phyloP scores from a whole-genome alignment of 2,329 filamentous ascomycete species.

The Myriosclerotinia duriaeana region DNA sequence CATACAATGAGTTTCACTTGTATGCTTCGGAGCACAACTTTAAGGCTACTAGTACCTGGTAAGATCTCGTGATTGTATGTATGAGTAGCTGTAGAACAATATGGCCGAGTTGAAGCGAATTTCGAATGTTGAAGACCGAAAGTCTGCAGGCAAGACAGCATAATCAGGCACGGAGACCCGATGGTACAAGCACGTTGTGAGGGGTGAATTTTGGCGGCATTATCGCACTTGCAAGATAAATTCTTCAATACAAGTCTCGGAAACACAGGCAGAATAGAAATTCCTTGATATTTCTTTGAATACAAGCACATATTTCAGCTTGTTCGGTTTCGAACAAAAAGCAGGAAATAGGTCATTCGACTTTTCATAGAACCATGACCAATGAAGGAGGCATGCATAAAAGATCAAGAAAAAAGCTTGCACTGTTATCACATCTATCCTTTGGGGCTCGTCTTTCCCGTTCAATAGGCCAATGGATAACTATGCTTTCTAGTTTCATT shows the following conservation, averaged over 20 bases:
- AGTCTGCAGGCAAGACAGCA: neutral
- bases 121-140: no score
- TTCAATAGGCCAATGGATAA: neutral
- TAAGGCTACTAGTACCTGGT: no score
- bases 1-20: no score
- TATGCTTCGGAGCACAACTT: no score
- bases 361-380: neutral
- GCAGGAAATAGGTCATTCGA: neutral
- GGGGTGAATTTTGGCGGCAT: neutral
- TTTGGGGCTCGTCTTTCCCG: neutral
- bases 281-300: neutral
- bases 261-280: neutral
- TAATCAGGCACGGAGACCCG: neutral
- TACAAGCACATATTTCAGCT: neutral
- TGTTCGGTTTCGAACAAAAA: neutral
- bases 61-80: no score
- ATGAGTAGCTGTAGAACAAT: neutral
- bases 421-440: neutral
- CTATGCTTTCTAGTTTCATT: neutral
- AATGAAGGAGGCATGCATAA: neutral
- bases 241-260: neutral
- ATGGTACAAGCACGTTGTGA: neutral
- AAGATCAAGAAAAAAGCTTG: neutral
- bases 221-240: neutral
- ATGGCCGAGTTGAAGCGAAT: neutral